These are phyloP conservation scores for Sphaerulina populicola DNA, from an alignment of 2,329 filamentous ascomycete species.

Conservation along the genomic window DNA sequence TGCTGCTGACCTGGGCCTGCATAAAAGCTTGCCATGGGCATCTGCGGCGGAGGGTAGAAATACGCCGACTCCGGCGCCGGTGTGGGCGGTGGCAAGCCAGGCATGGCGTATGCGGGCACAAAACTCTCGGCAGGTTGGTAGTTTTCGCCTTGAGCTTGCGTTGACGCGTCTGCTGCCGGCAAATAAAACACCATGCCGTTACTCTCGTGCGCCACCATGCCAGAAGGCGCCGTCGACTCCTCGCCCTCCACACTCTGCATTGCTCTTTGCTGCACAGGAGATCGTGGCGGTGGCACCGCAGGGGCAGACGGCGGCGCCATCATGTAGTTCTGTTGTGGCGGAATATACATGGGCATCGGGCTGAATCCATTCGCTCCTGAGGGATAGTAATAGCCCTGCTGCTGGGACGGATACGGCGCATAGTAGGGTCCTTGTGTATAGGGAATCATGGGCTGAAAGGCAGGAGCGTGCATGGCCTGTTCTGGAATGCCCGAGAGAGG, in stretches of 20 bases:
- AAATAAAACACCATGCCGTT: constrained; percentile 95
- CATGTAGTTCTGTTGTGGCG: constrained; percentile 26
- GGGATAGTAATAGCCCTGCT: constrained; percentile 58
- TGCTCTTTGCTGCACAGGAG: constrained; percentile 20
- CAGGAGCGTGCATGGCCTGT: constrained; percentile 78
- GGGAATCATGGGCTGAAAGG: constrained; percentile 61
- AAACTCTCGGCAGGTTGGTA: constrained; percentile 32
- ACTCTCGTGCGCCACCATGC: constrained; percentile 70
- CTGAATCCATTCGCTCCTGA: constrained; percentile 29
- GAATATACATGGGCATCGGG: constrained; percentile 30
- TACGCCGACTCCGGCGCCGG: constrained; percentile 22
- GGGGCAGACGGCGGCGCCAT: constrained; percentile 31
- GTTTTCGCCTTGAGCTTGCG: constrained; percentile 21
- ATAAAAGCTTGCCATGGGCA: constrained; percentile 18
- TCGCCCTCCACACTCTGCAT: constrained; percentile 12
- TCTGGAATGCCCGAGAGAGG: constrained; percentile 89
- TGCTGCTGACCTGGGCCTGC: constrained; percentile 16
- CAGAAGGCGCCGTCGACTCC: constrained; percentile 38
- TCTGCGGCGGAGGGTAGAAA: constrained; percentile 21
- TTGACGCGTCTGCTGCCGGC: constrained; percentile 27
- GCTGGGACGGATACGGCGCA: constrained; percentile 48
- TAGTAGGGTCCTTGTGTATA: constrained; percentile 53
- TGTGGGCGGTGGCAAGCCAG: constrained; percentile 27
- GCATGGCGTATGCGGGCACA: constrained; percentile 30
- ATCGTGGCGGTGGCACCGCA: constrained; percentile 23